Evolutionary conservation across 2,329 filamentous ascomycete genomes (phyloP).

Genomic region (Venturia asperata): DNA sequence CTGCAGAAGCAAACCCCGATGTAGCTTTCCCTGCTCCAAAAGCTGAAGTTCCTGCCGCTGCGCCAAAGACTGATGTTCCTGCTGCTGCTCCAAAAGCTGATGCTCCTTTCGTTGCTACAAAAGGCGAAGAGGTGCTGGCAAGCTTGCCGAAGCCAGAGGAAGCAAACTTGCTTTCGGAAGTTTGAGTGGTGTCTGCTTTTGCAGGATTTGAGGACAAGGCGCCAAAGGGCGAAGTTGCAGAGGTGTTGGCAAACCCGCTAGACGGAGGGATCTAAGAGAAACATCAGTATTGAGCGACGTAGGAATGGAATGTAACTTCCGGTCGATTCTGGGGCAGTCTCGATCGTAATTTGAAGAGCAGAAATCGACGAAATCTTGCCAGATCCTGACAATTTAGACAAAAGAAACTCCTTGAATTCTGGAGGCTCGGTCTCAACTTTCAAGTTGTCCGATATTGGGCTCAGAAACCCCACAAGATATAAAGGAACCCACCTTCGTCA

Average conservation of each 20-base stretch:
- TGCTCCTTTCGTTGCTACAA: conserved; percentile 29
- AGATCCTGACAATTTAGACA: background rate
- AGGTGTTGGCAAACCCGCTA: conserved; percentile 41
- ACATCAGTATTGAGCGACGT: background rate
- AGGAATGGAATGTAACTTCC: background rate
- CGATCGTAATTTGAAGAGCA: background rate
- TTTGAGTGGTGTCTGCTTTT: conserved; percentile 1
- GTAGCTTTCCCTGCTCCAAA: conserved; percentile 19
- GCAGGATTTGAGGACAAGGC: conserved; percentile 27
- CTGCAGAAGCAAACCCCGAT: conserved; percentile 18
- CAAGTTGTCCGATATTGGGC: background rate
- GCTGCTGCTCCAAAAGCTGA: conserved; percentile 33
- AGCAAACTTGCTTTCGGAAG: conserved; percentile 21
- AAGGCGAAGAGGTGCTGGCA: conserved; percentile 28
- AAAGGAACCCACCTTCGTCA: background rate
- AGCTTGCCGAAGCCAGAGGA: conserved; percentile 18
- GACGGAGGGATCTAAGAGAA: conserved; percentile 28
- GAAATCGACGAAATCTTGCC: background rate
- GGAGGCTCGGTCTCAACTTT: background rate
- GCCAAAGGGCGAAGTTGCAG: conserved; percentile 43
- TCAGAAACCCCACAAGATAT: background rate
- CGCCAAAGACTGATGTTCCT: conserved; percentile 33
- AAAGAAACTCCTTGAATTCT: background rate
- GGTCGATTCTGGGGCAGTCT: background rate
- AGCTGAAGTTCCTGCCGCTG: conserved; percentile 17